Evolutionary conservation across 768 basidiomycete genomes (phyloP), one percentile per base, ranked within the genome.

Genomic region (Boletus insuetus): DNA sequence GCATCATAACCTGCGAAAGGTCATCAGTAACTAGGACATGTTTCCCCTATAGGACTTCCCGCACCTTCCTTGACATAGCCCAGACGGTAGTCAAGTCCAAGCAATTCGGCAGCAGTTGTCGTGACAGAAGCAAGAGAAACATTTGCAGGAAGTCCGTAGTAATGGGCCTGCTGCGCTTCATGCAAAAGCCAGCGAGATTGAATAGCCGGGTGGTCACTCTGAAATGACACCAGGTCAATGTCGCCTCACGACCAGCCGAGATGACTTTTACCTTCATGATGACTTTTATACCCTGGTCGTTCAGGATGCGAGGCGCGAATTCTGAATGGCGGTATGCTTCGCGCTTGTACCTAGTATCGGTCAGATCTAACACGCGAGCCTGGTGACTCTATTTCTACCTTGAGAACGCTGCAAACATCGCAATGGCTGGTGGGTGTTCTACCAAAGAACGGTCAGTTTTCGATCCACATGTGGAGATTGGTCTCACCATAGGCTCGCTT

Each of bases 121-220:
- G 84, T 95, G 11, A 95, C 85, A 24, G 90, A 82, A 3, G 85
- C 77, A 35, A 96, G 75, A 0, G 93, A 88, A 10, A 83, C 73
- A 49, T 85, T 82, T 8, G 77, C 76, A 32, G 87, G 82, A 6
- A 95, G 77, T 12, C 91, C 91, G 62, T 88, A 91, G 66, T 85
- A 87, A 64, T 87, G 83, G 1, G 87, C 89, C 69, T 90, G 89
- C 62, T 91, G 89, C 5, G 92, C 91, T 69, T 95, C 92, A 60
- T 84, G 89, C 20, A 92, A 65, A 11, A 96, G 77, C 70, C 87
- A 86, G 5, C 92, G 82, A 6, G 86, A 86, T 54, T 92, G 81
- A 45, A 84, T 62, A 3, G 72, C 77, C 1, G 85, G 81, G 60
- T 88, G 86, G 60, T 87, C 85, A 48, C 85, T 86, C 87, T 89